Evolutionary conservation across 805 yeast species (phyloP).

Genomic region (Ogataea pignaliae): DNA sequence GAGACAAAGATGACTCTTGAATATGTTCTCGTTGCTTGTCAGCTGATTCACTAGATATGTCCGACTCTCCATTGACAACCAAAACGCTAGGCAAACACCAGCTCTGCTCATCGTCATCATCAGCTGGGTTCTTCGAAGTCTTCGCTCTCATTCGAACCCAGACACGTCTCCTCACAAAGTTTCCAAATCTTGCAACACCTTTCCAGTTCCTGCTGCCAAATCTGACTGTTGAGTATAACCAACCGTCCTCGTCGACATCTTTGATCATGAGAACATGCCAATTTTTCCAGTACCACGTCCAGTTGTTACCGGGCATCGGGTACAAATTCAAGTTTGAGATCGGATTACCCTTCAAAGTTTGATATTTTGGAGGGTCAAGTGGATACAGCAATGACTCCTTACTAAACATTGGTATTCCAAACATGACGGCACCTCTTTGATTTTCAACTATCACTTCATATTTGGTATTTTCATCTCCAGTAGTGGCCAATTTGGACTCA

Average conservation of each 20-base stretch:
- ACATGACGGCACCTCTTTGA: constrained; percentile 48
- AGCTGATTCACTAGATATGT: no score
- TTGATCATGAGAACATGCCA: constrained; percentile 52
- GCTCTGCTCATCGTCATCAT: neutral
- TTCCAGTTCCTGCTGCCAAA: constrained; percentile 45
- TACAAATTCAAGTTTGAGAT: constrained; percentile 27
- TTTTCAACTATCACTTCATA: constrained; percentile 48
- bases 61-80: neutral
- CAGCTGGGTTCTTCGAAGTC: neutral
- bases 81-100: neutral
- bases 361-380: constrained; percentile 48
- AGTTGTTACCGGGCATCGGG: constrained; percentile 46
- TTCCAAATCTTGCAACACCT: constrained; percentile 45
- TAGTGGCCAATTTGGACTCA: constrained; percentile 1
- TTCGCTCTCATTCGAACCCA: constrained; percentile 43
- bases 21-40: no score
- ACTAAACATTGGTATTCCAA: constrained; percentile 49
- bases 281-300: constrained; percentile 53
- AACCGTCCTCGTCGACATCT: constrained; percentile 57
- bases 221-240: constrained; percentile 43
- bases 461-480: constrained; percentile 3
- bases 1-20: neutral
- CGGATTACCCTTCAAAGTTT: constrained; percentile 37
- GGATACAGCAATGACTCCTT: constrained; percentile 42
- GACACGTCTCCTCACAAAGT: constrained; percentile 45